phyloP scores from a whole-genome alignment of 164 flowering plant genomes.

The Sextonia rubra region DNA sequence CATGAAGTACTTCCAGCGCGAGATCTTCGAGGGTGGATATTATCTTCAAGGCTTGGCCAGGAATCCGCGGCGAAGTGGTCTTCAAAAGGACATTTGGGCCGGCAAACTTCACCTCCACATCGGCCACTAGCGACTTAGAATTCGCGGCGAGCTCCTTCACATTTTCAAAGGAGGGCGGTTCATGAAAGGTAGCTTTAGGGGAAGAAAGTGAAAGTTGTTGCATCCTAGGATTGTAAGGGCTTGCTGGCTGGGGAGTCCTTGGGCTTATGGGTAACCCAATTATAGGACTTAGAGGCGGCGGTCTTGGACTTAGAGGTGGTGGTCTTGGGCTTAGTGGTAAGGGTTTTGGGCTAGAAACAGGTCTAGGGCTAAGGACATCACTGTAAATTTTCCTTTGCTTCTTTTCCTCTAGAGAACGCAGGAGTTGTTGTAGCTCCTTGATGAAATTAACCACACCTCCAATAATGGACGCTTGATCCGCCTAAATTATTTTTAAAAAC shows the following conservation, averaged over 20 bases:
- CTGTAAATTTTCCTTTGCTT: constrained; percentile 78
- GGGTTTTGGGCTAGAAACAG: constrained; percentile 65
- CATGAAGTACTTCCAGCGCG: constrained; percentile 73
- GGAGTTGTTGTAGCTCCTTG: constrained; percentile 79
- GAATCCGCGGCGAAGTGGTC: constrained; percentile 60
- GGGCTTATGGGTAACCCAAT: constrained; percentile 74
- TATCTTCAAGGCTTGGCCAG: constrained; percentile 73
- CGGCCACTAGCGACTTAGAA: constrained; percentile 66
- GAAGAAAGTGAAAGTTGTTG: constrained; percentile 32
- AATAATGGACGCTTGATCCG: constrained; percentile 97
- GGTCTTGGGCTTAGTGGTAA: constrained; percentile 64
- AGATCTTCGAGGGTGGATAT: constrained; percentile 66
- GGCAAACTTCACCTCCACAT: constrained; percentile 88
- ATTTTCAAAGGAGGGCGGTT: constrained; percentile 32
- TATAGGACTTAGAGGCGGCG: constrained; percentile 66
- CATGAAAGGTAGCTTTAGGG: constrained; percentile 16
- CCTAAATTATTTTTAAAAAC: constrained; percentile 36
- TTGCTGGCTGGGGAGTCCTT: constrained; percentile 73
- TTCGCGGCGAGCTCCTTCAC: constrained; percentile 64
- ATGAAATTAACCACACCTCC: constrained; percentile 94
- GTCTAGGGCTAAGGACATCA: constrained; percentile 82
- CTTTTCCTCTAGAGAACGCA: constrained; percentile 81
- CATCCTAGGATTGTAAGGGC: constrained; percentile 62
- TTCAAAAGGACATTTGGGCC: constrained; percentile 75
- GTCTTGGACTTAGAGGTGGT: constrained; percentile 67